Evolutionary conservation across 148 eudicot species (phyloP), one percentile per base, ranked within the genome.

Genomic region (Hydrangea macrophylla): DNA sequence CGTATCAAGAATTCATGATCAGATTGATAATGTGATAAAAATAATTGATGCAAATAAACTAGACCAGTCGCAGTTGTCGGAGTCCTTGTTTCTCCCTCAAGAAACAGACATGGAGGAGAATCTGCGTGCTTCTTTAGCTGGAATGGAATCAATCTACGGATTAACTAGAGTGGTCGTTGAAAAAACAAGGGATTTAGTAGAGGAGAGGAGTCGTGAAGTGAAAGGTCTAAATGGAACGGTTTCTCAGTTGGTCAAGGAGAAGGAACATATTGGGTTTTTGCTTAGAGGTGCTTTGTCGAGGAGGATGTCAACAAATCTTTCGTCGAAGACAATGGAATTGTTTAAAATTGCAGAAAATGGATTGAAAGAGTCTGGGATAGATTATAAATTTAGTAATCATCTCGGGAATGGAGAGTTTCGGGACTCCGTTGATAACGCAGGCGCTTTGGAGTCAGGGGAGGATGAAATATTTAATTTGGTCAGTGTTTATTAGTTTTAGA

Each of bases 401-500:
- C 35, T 80, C 37, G 83, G 80, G 50, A 76, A 79, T 62, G 77
- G 62, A 50, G 71, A 78, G 56, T 12, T 37, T 72, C 67, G 36
- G 9, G 66, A 45, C 42, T 66, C 85, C 6, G 36, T 70, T 36
- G 74, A 79, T 60, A 76, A 77, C 64, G 78, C 35, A 42, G 77
- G 81, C 68, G 70, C 70, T 30, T 73, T 65, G 30, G 96, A 75
- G 69, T 72, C 84, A 1, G 89, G 85, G 73, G 88, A 89, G 45
- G 89, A 87, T 84, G 99, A 94, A 80, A 81, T 94, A 68, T 90
- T 86, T 77, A 86, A 91, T 69, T 74, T 94, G 96, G 99, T 94
- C 82, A 67, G 70, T 71, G 36, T 36, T 60, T 64, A 27, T 36
- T n/a, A 25, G 12, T 42, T 42, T 26, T 33, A 48, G 13, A n/a